Base-by-base conservation (phyloP, 257 asterid genomes). In the Paraleonurus japonicus region DNA sequence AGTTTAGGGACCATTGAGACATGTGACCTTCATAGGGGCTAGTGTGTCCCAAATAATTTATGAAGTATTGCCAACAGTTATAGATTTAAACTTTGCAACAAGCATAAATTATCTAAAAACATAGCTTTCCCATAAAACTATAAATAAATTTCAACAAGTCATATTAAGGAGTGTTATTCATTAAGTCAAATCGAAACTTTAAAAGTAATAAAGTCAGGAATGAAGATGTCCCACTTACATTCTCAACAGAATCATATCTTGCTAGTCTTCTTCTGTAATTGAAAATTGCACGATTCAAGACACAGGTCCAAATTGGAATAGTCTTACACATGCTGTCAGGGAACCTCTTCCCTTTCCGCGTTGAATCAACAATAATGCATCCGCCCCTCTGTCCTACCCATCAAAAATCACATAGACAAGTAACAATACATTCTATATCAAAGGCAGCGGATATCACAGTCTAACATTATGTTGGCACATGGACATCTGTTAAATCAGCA, bases 271-370 rank as follows among this genome's bases (percentile, higher is more conserved):
- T 15, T 78, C 90, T 76, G 53, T 79, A 84, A 72, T 81, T 85
- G 41, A 48, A 69, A 57, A 94, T 82, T 13, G 98, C 96, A 22
- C 95, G 95, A 76, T 94, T 94, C 58, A 94, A 78, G 17, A 94
- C 88, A 82, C 99, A 94, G 3, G 96, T 84, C 99, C 99, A 94
- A 78, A 94, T 91, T 4, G 99, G 99, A 72, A 94, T 89, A 17
- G 99, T 91, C 84, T 91, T 94, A n/a, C 98, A 88, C 98, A 94
- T 89, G 78, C 99, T 94, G 76, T 94, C 98, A 5, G 98, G 99
- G 82, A 89, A 94, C 71, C 96, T 79, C 87, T 94, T 94, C 84
- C 99, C 99, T 80, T 84, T 94, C 23, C 98, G 77, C 1, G 99
- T 91, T 4, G 99, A 86, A 83, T 94, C 99, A 73, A 89, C 85